Percentiles rank a stretch among this genome's conserved stretches.
Conservation (phyloP, 1,284 basidiomycete species). For the Leccinum huronense region DNA sequence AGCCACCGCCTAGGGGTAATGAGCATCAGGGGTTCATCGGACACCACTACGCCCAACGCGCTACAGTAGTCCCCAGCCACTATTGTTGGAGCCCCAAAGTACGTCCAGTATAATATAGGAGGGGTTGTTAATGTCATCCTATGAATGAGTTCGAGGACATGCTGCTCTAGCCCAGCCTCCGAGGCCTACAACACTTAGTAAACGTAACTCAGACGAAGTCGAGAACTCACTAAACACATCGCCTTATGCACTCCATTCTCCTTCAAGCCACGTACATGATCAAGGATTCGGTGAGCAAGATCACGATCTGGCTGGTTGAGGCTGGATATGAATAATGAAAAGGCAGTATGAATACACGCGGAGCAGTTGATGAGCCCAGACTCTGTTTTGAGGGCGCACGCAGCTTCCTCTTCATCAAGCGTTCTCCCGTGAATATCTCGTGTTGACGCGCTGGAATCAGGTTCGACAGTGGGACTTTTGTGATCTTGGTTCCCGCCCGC, state of each 20-base stretch:
- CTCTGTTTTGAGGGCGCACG: constrained; percentile 46
- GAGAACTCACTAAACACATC: constrained; percentile 47
- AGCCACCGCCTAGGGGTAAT: constrained; percentile 74
- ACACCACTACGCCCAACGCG: constrained; percentile 61
- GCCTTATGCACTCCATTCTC: constrained; percentile 48
- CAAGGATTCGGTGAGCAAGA: constrained; percentile 42
- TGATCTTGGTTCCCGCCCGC: constrained; percentile 18
- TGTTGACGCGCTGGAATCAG: constrained; percentile 2
- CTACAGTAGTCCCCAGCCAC: constrained; percentile 48
- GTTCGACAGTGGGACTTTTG: constrained; percentile 18
- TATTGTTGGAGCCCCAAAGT: constrained; percentile 54
- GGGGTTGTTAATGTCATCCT: constrained; percentile 46
- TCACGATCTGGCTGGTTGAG: constrained; percentile 39
- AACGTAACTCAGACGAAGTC: not conserved
- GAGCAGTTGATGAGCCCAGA: constrained; percentile 56
- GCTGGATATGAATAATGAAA: constrained; percentile 36
- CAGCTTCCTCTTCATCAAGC: constrained; percentile 44
- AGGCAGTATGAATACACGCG: constrained; percentile 52
- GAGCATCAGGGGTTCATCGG: constrained; percentile 43
- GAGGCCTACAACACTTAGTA: constrained; percentile 19
- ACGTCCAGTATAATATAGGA: constrained; percentile 66
- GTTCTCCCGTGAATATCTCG: constrained; percentile 46
- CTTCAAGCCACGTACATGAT: constrained; percentile 41
- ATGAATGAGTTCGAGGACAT: constrained; percentile 37
- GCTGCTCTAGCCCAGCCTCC: constrained; percentile 15